phyloP scores from a whole-genome alignment of 306 rosid genomes.

The Ziziphus jujuba region DNA sequence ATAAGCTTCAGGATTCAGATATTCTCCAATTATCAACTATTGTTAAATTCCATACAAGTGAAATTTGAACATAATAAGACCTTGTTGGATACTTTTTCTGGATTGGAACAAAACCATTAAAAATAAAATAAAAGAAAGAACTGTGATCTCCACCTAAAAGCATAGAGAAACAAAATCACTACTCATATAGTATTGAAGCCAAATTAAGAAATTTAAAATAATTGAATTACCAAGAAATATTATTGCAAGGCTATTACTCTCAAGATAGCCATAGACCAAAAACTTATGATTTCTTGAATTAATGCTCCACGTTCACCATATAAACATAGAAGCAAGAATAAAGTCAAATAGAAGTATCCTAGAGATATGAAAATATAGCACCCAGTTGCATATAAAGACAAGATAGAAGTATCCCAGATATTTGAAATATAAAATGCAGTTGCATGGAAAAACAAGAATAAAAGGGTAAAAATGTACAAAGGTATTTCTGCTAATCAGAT shows the following conservation, averaged over 20 bases:
- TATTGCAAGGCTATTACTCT: constrained; percentile 76
- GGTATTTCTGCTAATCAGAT: neutral
- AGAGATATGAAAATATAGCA: neutral
- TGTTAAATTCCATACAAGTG: no score
- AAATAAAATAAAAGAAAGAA: no score
- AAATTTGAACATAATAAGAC: no score
- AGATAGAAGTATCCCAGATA: no score
- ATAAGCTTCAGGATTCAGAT: no score
- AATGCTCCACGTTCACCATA: constrained; percentile 42
- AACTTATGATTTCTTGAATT: constrained; percentile 51
- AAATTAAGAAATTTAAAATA: constrained; percentile 12
- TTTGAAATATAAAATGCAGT: no score
- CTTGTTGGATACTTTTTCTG: no score
- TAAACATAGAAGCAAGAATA: constrained; percentile 28
- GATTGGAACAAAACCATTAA: no score
- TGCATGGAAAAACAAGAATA: neutral
- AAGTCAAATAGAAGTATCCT: constrained; percentile 15
- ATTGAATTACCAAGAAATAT: constrained; percentile 57
- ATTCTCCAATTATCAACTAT: no score
- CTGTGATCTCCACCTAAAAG: constrained; percentile 51
- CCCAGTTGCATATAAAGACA: neutral
- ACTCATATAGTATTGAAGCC: constrained; percentile 10
- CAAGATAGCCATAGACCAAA: constrained; percentile 85
- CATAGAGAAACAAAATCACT: constrained; percentile 28
- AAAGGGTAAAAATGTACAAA: neutral